A percentile compares a stretch with the other conserved stretches of the same genome.
Conservation (phyloP, 2,329 filamentous ascomycete species). For the Calcarisporium arbuscula region DNA sequence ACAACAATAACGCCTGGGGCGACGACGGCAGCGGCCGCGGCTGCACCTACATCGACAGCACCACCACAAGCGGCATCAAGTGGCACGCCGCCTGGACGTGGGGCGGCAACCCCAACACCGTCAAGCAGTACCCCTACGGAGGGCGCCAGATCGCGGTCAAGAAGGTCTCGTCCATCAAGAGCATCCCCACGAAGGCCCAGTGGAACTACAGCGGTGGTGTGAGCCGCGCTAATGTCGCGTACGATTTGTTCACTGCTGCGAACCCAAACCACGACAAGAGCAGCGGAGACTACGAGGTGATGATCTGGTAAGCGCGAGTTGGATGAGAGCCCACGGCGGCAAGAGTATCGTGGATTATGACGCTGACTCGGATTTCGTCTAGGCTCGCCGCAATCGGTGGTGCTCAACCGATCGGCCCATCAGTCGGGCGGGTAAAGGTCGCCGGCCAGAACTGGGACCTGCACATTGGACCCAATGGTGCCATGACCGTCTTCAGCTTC, state of each 20-base stretch:
- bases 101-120: constrained; percentile 27
- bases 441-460: constrained; percentile 48
- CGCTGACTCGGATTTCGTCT: not conserved
- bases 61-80: constrained; percentile 23
- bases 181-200: constrained; percentile 25
- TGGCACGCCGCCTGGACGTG: constrained; percentile 36
- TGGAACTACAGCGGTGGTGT: constrained; percentile 25
- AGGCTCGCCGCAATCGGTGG: constrained; percentile 15
- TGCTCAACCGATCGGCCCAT: constrained; percentile 15
- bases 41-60: constrained; percentile 32
- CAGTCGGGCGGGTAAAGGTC: constrained; percentile 48
- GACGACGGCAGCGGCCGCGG: constrained; percentile 26
- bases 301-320: constrained; percentile 42
- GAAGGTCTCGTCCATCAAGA: constrained; percentile 23
- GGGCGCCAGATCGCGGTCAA: constrained; percentile 14
- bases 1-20: constrained; percentile 37
- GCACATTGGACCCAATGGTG: constrained; percentile 50
- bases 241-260: constrained; percentile 50
- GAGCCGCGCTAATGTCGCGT: constrained; percentile 48
- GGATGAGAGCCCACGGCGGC: not conserved
- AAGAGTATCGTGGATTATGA: not conserved
- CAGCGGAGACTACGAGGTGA: constrained; percentile 51
- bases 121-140: constrained; percentile 34
- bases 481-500: constrained; percentile 54
- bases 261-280: constrained; percentile 28